Conservation (phyloP, 1,284 basidiomycete species). For the Apiotrichum sp. region DNA sequence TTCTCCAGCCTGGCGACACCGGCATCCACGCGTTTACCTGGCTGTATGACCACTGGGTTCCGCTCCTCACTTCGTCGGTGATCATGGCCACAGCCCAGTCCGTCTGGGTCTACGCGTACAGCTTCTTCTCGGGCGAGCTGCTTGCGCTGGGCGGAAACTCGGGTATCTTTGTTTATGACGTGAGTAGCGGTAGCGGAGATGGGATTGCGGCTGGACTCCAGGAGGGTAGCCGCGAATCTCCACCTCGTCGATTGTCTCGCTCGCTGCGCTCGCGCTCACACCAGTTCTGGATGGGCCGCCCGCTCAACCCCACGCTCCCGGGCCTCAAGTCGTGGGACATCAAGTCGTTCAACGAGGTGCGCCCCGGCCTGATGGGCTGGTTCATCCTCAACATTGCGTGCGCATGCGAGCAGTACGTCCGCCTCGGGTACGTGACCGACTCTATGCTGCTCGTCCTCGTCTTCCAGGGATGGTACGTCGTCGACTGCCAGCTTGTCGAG, state of each 20-base stretch:
- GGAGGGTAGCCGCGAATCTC: no score
- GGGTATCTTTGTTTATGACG: conserved; percentile 84
- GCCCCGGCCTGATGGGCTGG: conserved; percentile 96
- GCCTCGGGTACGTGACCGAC: conserved; percentile 69
- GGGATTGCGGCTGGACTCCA: no score
- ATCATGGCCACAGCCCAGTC: conserved; percentile 73
- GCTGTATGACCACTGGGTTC: conserved; percentile 86
- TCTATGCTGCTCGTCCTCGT: conserved; percentile 83
- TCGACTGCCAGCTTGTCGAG: conserved; percentile 55
- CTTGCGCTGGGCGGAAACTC: conserved; percentile 89
- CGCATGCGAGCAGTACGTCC: conserved; percentile 81
- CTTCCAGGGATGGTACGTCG: conserved; percentile 84
- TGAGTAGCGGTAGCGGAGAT: conserved; percentile 47
- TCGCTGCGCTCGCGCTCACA: not conserved
- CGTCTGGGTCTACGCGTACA: conserved; percentile 63
- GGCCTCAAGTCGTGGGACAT: conserved; percentile 67
- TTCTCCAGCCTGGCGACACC: conserved; percentile 59
- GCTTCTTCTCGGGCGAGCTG: conserved; percentile 60
- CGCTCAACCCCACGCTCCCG: conserved; percentile 72
- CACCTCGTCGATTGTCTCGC: not conserved
- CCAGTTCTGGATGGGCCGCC: conserved; percentile 96
- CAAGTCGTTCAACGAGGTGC: conserved; percentile 94
- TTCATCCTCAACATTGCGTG: conserved; percentile 83
- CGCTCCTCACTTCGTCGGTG: conserved; percentile 76
- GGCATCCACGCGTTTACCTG: conserved; percentile 70